Evolutionary conservation across 176 grass and related monocot species (phyloP), one percentile per base, ranked within the genome.

Genomic region (Ensete glaucum): DNA sequence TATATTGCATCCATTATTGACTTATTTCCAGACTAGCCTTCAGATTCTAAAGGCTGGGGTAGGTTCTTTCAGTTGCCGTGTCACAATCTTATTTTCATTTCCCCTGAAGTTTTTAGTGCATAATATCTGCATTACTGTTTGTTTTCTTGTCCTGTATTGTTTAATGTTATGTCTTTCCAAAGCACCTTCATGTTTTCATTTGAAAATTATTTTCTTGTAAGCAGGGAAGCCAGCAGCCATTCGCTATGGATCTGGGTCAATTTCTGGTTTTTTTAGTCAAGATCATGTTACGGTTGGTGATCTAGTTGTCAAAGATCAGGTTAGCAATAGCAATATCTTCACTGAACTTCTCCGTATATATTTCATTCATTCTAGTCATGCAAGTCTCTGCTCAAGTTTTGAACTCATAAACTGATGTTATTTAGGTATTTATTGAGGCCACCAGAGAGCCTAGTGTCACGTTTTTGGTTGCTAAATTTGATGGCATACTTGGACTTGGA

Each of bases 401-500:
- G 9, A 53, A 53, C 75, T 78, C 54, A 56, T 25, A 29, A 67
- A 64, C 13, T 52, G 3, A 77, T 13, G 9, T 53, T 16, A 73
- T 34, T 70, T 75, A 96, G 89, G 72, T 72, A 67, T 96, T 96
- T 79, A 92, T 96, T 77, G 86, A 96, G 87, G 82, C 92, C 34
- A 92, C 82, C 1, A 80, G 54, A 74, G 89, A 96, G 60, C 71
- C 89, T 24, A 62, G 89, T 77, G 10, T 96, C 50, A 91, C 86
- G 67, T 96, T 96, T 51, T 55, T 89, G 78, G 67, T 88, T 52
- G 84, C 78, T 60, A 96, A 96, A 79, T 96, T 96, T 49, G 89
- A 96, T 23, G 89, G 92, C 63, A 89, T 96, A 87, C 81, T 96
- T 80, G 92, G 89, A n/a, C 92, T 96, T 83, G 89, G 84, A 26